Base-by-base conservation (phyloP, 345 rosid species). In the Salix arbutifolia region DNA sequence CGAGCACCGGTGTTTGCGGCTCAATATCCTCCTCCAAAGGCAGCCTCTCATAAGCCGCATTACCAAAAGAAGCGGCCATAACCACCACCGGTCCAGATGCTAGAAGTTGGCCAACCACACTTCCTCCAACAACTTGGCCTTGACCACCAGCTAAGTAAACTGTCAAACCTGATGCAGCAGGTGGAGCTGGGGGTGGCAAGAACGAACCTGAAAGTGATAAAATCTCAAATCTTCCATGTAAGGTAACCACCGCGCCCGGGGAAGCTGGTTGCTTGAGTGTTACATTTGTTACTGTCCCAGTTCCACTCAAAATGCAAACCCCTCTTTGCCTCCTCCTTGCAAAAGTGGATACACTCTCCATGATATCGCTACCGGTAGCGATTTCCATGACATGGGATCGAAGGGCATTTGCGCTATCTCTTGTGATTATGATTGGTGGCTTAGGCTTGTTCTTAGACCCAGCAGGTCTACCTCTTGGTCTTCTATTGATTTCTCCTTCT, bases 351-450 rank as follows among this genome's bases (percentile, higher is more conserved):
- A 94, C 82, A 71, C 97, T 85, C 11, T 92, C 97, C 89, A 94
- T 86, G 77, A 94, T 86, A 67, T 94, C 98, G 75, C 91, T 87
- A 52, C 92, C 94, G 81, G 77, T 73, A 33, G 95, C 97, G 65
- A 94, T 82, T 85, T 94, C 98, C 90, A 94, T 88, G 65, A 92
- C 92, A 78, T 94, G 98, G 74, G 97, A 91, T 44, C 95, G 91
- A 81, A 94, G 97, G 68, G 97, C 94, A 78, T 94, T 94, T 75
- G 98, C 94, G 80, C 98, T 94, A 77, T 94, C 98, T 37, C 98
- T 81, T 48, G 98, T 94, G 69, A 94, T 88, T 81, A 94, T 92
- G 83, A 94, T 90, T 0, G 98, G 98, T 10, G 98, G 98, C 80
- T 89, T 92, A 1, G 97, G 92, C 84, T 89, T 94, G 87, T 92